Base-by-base conservation (phyloP, 768 basidiomycete species). In the Tylopilus vinaceipallidus region DNA sequence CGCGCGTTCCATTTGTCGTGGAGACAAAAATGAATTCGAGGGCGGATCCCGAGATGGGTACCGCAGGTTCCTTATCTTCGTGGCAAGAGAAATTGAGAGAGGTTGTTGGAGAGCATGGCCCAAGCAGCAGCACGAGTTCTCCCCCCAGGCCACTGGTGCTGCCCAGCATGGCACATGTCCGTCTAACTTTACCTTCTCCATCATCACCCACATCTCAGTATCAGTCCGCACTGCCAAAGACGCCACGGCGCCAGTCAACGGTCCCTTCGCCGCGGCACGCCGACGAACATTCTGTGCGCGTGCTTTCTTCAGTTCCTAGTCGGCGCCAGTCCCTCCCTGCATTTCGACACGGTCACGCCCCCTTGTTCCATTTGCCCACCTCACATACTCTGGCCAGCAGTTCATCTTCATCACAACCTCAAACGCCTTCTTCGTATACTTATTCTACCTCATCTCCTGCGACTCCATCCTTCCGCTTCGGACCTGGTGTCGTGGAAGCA, bases 271-370 rank as follows among this genome's bases (percentile, higher is more conserved):
- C 32, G 20, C 19, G 34, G 2, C 36, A 32, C 14, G 17, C 26
- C 16, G 6, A 23, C n/a, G 42, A 51, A 17, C 50, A 33, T 6
- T 12, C 32, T 8, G 5, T 38, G 13, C 27, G 12, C 16, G 11
- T 33, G 38, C 22, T 44, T 44, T 27, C 45, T 9, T 14, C 44
- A 4, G 17, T 39, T 13, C 38, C 52, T 34, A 57, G 13, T 39
- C 59, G 65, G 17, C 63, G 59, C 29, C 41, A 24, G 17, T 63
- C 65, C 9, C 58, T 67, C 42, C 65, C 65, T 33, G 53, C 57
- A 30, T 50, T 53, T 32, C 52, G 45, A 40, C 57, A 61, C 5
- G 45, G 37, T 20, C 23, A 33, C 12, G 35, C 11, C 0, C 46
- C 50, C 24, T 14, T 40, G 16, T 45, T 50, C 23, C 36, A 43